Percentiles rank a stretch among this genome's conserved stretches.
phyloP scores from a whole-genome alignment of 768 basidiomycete species.

The Lentinula lateritia region DNA sequence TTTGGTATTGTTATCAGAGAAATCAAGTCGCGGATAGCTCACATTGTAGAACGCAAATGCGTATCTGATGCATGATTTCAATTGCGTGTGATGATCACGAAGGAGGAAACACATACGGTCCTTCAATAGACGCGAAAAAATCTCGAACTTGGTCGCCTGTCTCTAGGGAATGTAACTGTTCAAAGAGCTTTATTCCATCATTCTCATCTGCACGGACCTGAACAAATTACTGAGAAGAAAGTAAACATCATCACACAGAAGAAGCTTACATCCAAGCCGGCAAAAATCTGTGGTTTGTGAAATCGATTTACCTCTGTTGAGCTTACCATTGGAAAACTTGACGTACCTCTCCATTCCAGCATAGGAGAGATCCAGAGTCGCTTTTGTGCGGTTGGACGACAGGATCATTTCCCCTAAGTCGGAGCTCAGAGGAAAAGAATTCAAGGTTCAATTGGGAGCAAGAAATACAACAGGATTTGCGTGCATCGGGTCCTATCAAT shows the following conservation, averaged over 20 bases:
- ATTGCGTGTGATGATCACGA: too few species aligned
- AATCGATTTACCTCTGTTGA: neutral
- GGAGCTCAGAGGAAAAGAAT: slow-evolving; percentile 74
- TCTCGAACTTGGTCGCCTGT: slow-evolving; percentile 38
- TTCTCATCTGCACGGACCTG: slow-evolving; percentile 63
- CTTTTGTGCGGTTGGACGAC: slow-evolving; percentile 66
- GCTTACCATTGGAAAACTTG: neutral
- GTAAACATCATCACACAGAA: neutral
- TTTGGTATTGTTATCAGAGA: slow-evolving; percentile 5
- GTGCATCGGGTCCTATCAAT: slow-evolving; percentile 60
- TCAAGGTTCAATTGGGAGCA: slow-evolving; percentile 27
- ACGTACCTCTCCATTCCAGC: slow-evolving; percentile 83
- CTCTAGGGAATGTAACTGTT: slow-evolving; percentile 23
- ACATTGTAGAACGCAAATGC: slow-evolving; percentile 80
- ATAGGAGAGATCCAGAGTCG: slow-evolving; percentile 51
- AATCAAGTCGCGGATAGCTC: slow-evolving; percentile 14
- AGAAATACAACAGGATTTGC: slow-evolving; percentile 24
- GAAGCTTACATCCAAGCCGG: slow-evolving; percentile 62
- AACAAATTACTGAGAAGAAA: neutral
- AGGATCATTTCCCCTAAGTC: slow-evolving; percentile 53
- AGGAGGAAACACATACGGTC: slow-evolving; percentile 55
- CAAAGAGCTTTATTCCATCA: slow-evolving; percentile 57
- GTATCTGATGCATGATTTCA: slow-evolving; percentile 43
- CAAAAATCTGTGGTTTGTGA: slow-evolving; percentile 49
- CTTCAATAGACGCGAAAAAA: slow-evolving; percentile 62